These are phyloP conservation scores for Solanum chmielewskii DNA, from an alignment of 257 asterid species.

Conservation along the genomic window DNA sequence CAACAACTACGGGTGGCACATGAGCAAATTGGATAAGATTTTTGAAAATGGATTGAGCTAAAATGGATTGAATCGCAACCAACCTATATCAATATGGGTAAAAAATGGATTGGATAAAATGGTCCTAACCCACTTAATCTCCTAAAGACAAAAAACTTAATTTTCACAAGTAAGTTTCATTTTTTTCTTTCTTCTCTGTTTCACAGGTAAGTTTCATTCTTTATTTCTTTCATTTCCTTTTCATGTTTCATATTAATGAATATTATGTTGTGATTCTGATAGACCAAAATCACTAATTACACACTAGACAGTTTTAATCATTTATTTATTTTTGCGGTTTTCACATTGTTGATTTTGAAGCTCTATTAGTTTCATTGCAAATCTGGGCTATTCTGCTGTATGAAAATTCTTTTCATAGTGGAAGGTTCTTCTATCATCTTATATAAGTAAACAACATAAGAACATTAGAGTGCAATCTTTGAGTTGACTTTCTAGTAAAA, in stretches of 20 bases:
- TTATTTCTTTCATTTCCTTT: not conserved
- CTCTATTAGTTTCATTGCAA: not conserved
- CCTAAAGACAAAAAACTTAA: not conserved
- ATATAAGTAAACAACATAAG: not conserved
- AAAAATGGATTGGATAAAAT: not conserved
- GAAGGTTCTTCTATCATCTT: not conserved
- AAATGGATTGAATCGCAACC: not conserved
- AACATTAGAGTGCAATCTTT: not conserved
- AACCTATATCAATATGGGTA: not conserved
- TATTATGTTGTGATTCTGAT: not conserved
- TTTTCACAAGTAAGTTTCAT: not conserved
- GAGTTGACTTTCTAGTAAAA: not conserved
- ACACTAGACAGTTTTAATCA: not conserved
- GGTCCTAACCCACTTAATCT: not conserved
- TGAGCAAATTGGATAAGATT: not conserved
- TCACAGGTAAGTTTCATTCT: not conserved
- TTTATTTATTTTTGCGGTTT: not conserved
- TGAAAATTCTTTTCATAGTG: not conserved
- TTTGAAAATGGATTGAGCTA: not conserved
- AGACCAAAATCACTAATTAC: not conserved
- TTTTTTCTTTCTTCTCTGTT: not conserved
- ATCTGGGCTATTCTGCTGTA: not conserved
- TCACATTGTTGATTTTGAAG: not conserved
- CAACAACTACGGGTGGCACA: not conserved
- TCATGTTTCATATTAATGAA: not conserved